Base-by-base conservation (phyloP, 306 rosid species). In the Cucurbita moschata region DNA sequence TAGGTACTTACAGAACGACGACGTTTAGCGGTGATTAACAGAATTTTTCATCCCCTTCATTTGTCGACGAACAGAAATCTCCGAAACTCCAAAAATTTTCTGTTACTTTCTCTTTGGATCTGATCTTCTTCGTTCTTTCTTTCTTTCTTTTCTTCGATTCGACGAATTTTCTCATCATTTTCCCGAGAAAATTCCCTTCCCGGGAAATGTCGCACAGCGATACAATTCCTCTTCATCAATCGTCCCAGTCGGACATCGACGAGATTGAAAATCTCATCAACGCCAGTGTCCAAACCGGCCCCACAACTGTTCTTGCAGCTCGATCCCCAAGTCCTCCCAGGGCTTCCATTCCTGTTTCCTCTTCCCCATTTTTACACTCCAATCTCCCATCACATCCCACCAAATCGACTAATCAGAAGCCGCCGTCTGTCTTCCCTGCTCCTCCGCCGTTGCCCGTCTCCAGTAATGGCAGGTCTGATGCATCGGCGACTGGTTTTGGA, bases 211-310 rank as follows among this genome's bases (percentile, higher is more conserved):
- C 98, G 47, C 87, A 86, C 82, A 26, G 87, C 90, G 96, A 95
- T 77, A 88, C 97, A 42, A 83, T 91, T 14, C 99, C 97, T 44
- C 96, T 95, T 37, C 96, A 91, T 81, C 82, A 88, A 0, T 91
- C 99, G 8, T 89, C 97, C 58, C 99, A 95, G 55, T 95, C 97
- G 18, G 96, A 95, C 86, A 95, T 95, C 53, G 99, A 95, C 80
- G 99, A 95, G 97, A 95, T 95, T 87, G 99, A 94, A 79, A 95
- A 88, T 44, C 99, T 95, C 47, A 95, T 95, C 78, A 68, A 88
- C 77, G 91, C 89, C 75, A 82, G 87, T 83, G 82, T 82, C 72
- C 86, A 85, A 71, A 77, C 92, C 3, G 81, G 86, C 44, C 84
- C 93, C 37, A 54, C 94, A 57, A 81, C 84, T 26, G 96, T 92